These are phyloP conservation scores for Athelia sp. DNA, from an alignment of 1,284 basidiomycete genomes.

Conservation along the genomic window DNA sequence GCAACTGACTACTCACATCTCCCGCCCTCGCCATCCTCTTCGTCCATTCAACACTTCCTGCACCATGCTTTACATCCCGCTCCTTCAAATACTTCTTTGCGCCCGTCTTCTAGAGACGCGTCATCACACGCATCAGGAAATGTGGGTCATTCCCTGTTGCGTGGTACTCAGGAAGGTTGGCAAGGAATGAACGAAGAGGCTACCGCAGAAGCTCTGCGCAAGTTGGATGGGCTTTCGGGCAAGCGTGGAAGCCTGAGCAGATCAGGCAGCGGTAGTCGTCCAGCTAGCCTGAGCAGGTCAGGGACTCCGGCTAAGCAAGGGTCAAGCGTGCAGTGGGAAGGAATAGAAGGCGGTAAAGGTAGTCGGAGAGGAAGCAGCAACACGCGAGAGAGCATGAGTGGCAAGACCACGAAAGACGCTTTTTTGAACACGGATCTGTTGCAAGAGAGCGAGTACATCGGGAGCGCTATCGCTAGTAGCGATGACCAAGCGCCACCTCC, in stretches of 20 bases:
- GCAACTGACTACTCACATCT: conserved; percentile 83
- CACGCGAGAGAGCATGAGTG: conserved; percentile 28
- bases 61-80: conserved; percentile 46
- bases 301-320: conserved; percentile 60
- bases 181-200: conserved; percentile 80
- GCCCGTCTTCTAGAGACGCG: conserved; percentile 40
- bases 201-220: conserved; percentile 88
- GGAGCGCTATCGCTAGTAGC: conserved; percentile 39
- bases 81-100: conserved; percentile 40
- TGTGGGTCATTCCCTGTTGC: conserved; percentile 74
- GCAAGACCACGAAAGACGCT: conserved; percentile 37
- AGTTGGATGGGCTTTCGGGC: conserved; percentile 85
- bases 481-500: conserved; percentile 37
- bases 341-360: conserved; percentile 28
- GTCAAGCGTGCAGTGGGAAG: conserved; percentile 61
- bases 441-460: conserved; percentile 15
- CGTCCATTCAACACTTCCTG: conserved; percentile 81
- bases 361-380: conserved; percentile 16
- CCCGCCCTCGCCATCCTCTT: conserved; percentile 81
- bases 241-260: conserved; percentile 58
- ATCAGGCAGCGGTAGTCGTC: too few relatives aligned
- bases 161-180: conserved; percentile 83
- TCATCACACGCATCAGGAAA: conserved; percentile 47
- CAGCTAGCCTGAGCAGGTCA: conserved; percentile 72
- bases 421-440: conserved; percentile 32